Evolutionary conservation across 352 stramenopile species (phyloP).

Genomic region (Globisporangium carolinianum): DNA sequence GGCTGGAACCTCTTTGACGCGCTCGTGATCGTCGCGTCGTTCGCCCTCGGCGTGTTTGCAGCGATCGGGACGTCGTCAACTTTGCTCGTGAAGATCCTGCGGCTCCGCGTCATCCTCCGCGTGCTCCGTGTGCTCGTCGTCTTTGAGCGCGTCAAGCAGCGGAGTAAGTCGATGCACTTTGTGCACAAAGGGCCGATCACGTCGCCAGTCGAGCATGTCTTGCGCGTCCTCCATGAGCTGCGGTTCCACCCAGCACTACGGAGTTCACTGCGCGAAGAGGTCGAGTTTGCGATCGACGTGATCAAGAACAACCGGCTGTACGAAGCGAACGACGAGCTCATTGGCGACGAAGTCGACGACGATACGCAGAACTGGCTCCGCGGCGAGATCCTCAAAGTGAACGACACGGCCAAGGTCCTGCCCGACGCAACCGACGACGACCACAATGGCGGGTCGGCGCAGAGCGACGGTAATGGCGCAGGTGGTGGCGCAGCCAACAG

Average conservation of each 20-base stretch:
- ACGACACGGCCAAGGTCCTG: conserved; percentile 62
- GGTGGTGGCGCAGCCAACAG: conserved; percentile 3
- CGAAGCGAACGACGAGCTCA: conserved; percentile 66
- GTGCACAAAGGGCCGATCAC: conserved; percentile 64
- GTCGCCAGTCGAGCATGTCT: conserved; percentile 73
- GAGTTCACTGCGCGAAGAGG: conserved; percentile 36
- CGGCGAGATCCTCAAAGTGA: conserved; percentile 63
- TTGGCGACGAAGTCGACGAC: conserved; percentile 60
- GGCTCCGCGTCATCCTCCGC: conserved; percentile 67
- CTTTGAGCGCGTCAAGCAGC: conserved; percentile 80
- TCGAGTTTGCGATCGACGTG: conserved; percentile 78
- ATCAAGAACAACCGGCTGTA: conserved; percentile 87
- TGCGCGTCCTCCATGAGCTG: conserved; percentile 68
- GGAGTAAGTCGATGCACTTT: conserved; percentile 69
- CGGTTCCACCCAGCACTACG: conserved; percentile 67
- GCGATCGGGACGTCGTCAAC: conserved; percentile 46
- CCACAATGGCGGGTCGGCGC: conserved; percentile 9
- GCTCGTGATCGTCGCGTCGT: conserved; percentile 72
- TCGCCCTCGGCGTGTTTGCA: conserved; percentile 63
- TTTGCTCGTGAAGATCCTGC: conserved; percentile 64
- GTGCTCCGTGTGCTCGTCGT: conserved; percentile 82
- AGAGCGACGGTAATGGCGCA: not conserved
- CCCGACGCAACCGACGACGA: conserved; percentile 31
- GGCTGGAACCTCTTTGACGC: conserved; percentile 78
- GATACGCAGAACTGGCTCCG: conserved; percentile 84